phyloP scores from a whole-genome alignment of 768 basidiomycete genomes.

The Vararia minispora region DNA sequence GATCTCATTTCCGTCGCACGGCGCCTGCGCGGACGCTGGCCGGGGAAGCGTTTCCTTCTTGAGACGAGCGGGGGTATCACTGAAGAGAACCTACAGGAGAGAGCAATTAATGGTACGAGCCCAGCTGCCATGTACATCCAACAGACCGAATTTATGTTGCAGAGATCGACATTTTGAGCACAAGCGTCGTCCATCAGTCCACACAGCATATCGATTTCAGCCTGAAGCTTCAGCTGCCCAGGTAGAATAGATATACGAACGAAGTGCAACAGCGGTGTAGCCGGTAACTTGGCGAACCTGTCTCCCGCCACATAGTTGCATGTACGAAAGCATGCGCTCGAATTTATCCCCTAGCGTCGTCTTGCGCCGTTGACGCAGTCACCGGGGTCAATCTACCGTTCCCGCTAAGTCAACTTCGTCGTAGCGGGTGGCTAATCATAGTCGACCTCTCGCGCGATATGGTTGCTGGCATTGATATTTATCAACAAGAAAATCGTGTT shows the following conservation, averaged over 20 bases:
- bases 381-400: no score
- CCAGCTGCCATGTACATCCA: background rate
- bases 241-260: constrained; percentile 14
- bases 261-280: constrained; percentile 11
- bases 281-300: constrained; percentile 22
- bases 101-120: constrained; percentile 73
- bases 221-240: constrained; percentile 79
- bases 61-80: constrained; percentile 96
- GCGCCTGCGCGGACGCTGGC: constrained; percentile 70
- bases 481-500: no score
- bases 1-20: constrained; percentile 58
- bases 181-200: constrained; percentile 83
- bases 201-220: constrained; percentile 95
- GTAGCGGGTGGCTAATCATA: no score
- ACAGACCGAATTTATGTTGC: constrained; percentile 1
- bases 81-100: constrained; percentile 68
- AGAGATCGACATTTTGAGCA: constrained; percentile 95
- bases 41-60: constrained; percentile 65
- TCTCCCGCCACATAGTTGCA: no score
- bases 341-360: no score
- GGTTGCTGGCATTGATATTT: no score
- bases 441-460: no score
- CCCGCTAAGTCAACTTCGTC: no score
- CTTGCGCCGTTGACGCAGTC: no score
- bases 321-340: no score